Conservation (phyloP, 345 rosid genomes). For the Toxicodendron radicans region DNA sequence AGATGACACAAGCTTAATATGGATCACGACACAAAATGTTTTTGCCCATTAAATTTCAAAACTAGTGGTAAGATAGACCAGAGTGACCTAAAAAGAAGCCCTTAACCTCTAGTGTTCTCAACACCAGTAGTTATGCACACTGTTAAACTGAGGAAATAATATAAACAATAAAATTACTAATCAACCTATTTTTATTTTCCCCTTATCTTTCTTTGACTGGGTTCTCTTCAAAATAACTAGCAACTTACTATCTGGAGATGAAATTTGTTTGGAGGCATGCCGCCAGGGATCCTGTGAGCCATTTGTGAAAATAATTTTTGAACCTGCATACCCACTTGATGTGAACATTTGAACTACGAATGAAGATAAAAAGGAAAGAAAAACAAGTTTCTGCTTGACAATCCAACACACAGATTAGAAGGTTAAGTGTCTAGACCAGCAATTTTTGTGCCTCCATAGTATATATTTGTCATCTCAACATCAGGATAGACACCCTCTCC, state of each 20-base stretch:
- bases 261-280: slow-evolving; percentile 77
- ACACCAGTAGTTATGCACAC: background rate
- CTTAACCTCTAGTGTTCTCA: slow-evolving; percentile 1
- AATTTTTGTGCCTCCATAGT: slow-evolving; percentile 80
- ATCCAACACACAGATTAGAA: slow-evolving; percentile 13
- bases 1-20: too few species aligned
- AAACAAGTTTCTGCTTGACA: background rate
- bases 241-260: slow-evolving; percentile 67
- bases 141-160: background rate
- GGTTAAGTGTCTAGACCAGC: slow-evolving; percentile 48
- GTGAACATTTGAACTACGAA: background rate
- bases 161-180: background rate
- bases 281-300: slow-evolving; percentile 99
- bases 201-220: background rate
- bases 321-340: slow-evolving; percentile 42
- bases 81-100: background rate
- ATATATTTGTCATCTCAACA: slow-evolving; percentile 68
- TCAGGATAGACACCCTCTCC: slow-evolving; percentile 70
- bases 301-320: slow-evolving; percentile 79
- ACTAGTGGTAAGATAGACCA: background rate
- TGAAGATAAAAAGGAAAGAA: background rate
- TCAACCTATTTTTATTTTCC: background rate
- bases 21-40: background rate
- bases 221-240: background rate
- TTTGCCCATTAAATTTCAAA: background rate